Evolutionary conservation across 1,139 yeast species (phyloP).

Genomic region (Candida sp.): DNA sequence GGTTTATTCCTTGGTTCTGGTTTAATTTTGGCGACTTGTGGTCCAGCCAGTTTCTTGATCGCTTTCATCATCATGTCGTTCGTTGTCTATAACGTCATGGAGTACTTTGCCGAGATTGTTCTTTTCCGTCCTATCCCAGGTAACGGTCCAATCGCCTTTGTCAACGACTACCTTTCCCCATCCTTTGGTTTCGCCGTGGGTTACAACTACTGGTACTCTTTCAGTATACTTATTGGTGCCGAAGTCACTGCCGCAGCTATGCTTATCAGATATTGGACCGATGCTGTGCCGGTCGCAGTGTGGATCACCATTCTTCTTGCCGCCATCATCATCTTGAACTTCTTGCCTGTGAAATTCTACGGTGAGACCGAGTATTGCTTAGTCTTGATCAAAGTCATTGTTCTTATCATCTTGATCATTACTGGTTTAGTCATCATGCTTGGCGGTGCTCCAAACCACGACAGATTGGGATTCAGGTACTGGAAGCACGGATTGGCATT

Average conservation of each 20-base stretch:
- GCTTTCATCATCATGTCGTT: constrained; percentile 54
- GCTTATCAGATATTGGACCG: constrained; percentile 62
- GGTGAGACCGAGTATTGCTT: constrained; percentile 75
- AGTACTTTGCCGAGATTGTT: constrained; percentile 65
- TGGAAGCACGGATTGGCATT: constrained; percentile 65
- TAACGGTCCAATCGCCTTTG: constrained; percentile 44
- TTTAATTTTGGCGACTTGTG: constrained; percentile 45
- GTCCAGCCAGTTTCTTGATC: constrained; percentile 54
- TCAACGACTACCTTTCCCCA: constrained; percentile 36
- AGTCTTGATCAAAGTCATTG: constrained; percentile 56
- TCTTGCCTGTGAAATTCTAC: constrained; percentile 52
- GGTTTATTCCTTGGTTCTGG: constrained; percentile 55
- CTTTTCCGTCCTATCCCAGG: constrained; percentile 58
- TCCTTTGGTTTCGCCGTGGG: constrained; percentile 54
- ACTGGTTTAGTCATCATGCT: constrained; percentile 48
- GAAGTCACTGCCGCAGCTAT: constrained; percentile 59
- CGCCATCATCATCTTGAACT: constrained; percentile 39
- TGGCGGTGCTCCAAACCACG: constrained; percentile 63
- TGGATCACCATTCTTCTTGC: constrained; percentile 58
- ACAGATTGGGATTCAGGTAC: constrained; percentile 62
- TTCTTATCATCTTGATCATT: constrained; percentile 42
- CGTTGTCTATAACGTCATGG: constrained; percentile 60
- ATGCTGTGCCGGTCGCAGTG: constrained; percentile 50
- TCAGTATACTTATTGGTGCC: constrained; percentile 51
- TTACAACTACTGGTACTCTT: constrained; percentile 53